Evolutionary conservation across 768 basidiomycete species (phyloP), one percentile per base, ranked within the genome.

Genomic region (Naematelia encephala): DNA sequence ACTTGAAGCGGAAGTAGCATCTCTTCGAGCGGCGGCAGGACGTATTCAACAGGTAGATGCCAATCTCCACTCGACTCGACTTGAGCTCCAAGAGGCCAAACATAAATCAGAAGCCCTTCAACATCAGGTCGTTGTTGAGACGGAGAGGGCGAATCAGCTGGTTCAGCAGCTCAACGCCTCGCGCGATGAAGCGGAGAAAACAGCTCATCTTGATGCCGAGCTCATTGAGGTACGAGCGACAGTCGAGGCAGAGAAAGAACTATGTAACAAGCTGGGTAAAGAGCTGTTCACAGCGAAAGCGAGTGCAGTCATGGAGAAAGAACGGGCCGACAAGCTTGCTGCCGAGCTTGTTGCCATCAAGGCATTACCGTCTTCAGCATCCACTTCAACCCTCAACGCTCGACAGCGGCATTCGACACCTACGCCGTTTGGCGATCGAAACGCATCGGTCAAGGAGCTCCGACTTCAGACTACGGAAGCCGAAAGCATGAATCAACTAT

Each of bases 281-380:
- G 47, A 54, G 25, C n/a, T 60, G 5, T 21, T 46, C 19, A 21
- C 34, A 30, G 54, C n/a, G 46, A 4, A 42, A 43, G 34, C n/a
- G 11, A 39, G 19, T 5, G 53, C 23, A 14, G 14, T 21, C 8
- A 54, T n/a, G 23, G 13, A 13, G 14, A 51, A 58, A 26, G 10
- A 23, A 48, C 46, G 28, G 10, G 23, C 26, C n/a, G 54, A 48
- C 43, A 25, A 56, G 5, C 42, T 56, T n/a, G 46, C 54, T 23
- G 13, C 22, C 46, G 30, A 52, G 22, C 30, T 30, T 23, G 5
- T 5, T 2, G 50, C 23, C 19, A 34, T 11, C 39, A 39, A 26
- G 3, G 23, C 26, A 16, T 14, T 21, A 39, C 34, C 34, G 16
- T 8, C 8, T 8, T 39, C 46, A 8, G 46, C 46, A 48, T 48